Evolutionary conservation across 306 rosid species (phyloP), one percentile per base, ranked within the genome.

Genomic region (Lathyrus sativus): DNA sequence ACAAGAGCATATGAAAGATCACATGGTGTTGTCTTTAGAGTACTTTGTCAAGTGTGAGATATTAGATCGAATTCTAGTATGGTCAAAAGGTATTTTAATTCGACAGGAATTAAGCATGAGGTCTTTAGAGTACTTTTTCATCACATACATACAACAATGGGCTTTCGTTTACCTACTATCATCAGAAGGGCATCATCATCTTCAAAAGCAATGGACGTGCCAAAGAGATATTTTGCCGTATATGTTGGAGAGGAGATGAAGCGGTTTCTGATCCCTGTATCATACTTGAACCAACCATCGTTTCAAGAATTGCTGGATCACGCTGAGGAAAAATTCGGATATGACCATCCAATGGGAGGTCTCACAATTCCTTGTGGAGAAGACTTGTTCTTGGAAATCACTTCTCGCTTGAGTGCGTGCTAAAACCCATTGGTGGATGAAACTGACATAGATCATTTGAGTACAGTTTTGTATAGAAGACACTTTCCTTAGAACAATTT

Each of bases 311-410:
- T 79, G 26, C 55, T 81, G 63, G 69, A 12, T 12, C 43, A 65
- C 29, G 74, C 74, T 0, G 74, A 74, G 66, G 81, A 84, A 71
- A 77, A 80, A 38, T 77, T 80, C 35, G 79, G 83, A 37, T 84
- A 74, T 77, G 76, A 77, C 41, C 88, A 84, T 71, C 81, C 85
- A 15, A 77, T 67, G 81, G 83, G 88, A 4, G 81, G 85, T 28
- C 82, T 84, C 55, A 80, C 85, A 26, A 80, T 80, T 67, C 81
- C 83, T 38, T 84, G 81, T 65, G n/a, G 64, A 15, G 81, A 80
- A 72, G 72, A 61, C 4, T n/a, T 54, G 9, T 76, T 76, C 55
- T 69, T 54, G 45, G 48, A 48, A 2, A 31, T 80, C 44, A 68
- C 68, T 67, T 81, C 82, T 57, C 6, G 9, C 67, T 57, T 77